Evolutionary conservation across 305 asterid species (phyloP).

Genomic region (Solanum aculeatissimum): DNA sequence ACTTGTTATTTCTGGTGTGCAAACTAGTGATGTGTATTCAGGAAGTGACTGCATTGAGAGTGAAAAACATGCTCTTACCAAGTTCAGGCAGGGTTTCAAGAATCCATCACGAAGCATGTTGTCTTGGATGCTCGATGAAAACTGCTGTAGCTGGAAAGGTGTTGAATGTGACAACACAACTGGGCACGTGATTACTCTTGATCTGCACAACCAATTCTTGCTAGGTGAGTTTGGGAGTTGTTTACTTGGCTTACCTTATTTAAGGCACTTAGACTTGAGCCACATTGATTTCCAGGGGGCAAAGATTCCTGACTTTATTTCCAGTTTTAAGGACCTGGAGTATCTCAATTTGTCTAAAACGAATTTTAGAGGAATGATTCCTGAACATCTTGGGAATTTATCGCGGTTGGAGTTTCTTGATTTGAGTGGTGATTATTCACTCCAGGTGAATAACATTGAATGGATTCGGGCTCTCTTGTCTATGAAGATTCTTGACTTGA

Average conservation of each 20-base stretch:
- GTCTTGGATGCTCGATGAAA: neutral
- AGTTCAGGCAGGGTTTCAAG: neutral
- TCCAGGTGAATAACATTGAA: neutral
- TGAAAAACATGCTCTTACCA: neutral
- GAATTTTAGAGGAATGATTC: neutral
- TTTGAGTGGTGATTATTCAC: neutral
- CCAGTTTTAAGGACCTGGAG: neutral
- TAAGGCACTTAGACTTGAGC: neutral
- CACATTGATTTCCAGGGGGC: neutral
- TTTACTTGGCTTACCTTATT: neutral
- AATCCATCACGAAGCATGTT: neutral
- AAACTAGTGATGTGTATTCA: neutral
- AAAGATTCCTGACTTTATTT: neutral
- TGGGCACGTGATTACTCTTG: neutral
- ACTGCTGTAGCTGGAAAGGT: neutral
- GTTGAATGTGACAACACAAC: neutral
- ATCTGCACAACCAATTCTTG: neutral
- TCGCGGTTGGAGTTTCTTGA: neutral
- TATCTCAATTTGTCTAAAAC: neutral
- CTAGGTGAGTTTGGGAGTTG: neutral
- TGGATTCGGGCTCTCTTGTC: neutral
- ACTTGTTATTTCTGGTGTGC: neutral
- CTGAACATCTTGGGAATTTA: neutral
- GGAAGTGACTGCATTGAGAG: neutral
- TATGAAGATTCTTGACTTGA: neutral